phyloP scores from a whole-genome alignment of 2,329 filamentous ascomycete genomes.

The Colletotrichum camelliae region DNA sequence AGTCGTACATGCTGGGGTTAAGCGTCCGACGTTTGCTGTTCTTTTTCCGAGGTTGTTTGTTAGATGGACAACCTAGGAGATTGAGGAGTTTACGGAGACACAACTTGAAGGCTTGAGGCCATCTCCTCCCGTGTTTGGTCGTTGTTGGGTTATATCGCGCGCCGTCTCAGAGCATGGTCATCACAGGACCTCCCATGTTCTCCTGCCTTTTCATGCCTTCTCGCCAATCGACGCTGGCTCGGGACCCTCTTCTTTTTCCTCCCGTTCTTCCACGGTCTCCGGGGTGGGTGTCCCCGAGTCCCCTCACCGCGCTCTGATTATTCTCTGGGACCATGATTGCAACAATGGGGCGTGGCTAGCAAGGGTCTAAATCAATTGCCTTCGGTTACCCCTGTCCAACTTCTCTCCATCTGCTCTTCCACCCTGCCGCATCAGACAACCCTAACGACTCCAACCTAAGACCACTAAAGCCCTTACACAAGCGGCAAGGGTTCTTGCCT shows the following conservation, averaged over 20 bases:
- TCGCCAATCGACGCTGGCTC: background rate
- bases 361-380: no score
- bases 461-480: no score
- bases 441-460: no score
- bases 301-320: background rate
- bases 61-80: background rate
- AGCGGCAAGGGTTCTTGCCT: no score
- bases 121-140: background rate
- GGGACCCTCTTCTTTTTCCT: background rate
- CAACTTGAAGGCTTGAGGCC: background rate
- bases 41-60: background rate
- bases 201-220: background rate
- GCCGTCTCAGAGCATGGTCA: background rate
- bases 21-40: background rate
- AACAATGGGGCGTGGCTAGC: background rate
- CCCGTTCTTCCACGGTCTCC: background rate
- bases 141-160: background rate
- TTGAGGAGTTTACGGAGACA: background rate
- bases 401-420: no score
- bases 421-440: no score
- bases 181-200: background rate
- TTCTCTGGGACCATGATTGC: background rate
- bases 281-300: background rate
- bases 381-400: no score
- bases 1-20: accelerated